These are phyloP conservation scores for Apiospora phragmitis DNA, from an alignment of 2,329 filamentous ascomycete species.

Conservation along the genomic window DNA sequence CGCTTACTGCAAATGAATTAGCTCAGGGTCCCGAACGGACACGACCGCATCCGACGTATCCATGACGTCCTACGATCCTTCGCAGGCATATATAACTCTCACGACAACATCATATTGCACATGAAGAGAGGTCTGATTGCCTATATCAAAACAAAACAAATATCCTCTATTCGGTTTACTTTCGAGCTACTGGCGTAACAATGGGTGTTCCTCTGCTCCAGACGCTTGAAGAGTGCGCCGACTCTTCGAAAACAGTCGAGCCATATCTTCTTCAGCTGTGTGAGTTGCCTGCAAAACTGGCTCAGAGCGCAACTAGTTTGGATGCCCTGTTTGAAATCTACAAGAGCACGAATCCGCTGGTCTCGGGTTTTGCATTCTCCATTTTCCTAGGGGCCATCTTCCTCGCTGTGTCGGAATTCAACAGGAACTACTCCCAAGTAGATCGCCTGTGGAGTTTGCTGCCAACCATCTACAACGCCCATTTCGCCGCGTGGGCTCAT, in stretches of 20 bases:
- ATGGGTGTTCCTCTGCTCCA: conserved; percentile 76
- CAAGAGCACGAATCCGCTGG: conserved; percentile 79
- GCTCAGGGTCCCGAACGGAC: background rate
- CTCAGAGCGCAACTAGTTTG: conserved; percentile 59
- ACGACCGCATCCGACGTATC: background rate
- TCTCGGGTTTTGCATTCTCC: conserved; percentile 72
- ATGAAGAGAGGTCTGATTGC: background rate
- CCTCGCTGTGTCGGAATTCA: conserved; percentile 77
- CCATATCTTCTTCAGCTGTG: conserved; percentile 73
- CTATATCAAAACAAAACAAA: background rate
- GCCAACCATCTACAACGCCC: conserved; percentile 81
- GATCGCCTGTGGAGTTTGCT: conserved; percentile 91
- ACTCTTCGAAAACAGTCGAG: conserved; percentile 72
- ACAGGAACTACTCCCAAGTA: conserved; percentile 95
- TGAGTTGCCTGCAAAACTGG: conserved; percentile 65
- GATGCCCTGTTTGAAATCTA: conserved; percentile 72
- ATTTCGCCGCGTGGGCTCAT: conserved; percentile 83
- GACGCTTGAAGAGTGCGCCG: conserved; percentile 71
- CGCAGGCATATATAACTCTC: background rate
- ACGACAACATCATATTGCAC: background rate
- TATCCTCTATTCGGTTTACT: background rate
- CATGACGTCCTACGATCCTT: background rate
- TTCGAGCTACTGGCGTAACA: background rate
- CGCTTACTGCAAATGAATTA: background rate
- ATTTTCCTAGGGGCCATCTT: conserved; percentile 71